A percentile compares a stretch with the other conserved stretches of the same genome.
Conservation (phyloP, 768 basidiomycete species). For the Tremella yokohamensis region DNA sequence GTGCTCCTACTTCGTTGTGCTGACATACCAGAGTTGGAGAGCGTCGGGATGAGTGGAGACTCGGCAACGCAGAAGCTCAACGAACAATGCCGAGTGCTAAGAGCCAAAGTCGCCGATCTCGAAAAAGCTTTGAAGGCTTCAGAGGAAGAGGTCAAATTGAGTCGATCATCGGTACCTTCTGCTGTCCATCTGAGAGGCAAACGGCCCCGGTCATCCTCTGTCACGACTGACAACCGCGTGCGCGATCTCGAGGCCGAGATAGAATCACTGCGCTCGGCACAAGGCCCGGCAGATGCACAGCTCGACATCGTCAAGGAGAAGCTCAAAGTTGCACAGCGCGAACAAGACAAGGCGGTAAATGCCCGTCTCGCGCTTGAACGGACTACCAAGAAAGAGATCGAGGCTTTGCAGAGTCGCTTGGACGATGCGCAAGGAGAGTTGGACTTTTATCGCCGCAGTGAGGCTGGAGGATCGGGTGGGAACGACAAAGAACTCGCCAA, state of each 20-base stretch:
- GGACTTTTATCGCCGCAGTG: conserved; percentile 28
- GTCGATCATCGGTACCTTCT: conserved; percentile 9
- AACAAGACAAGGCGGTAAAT: conserved; percentile 46
- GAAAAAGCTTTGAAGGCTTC: conserved; percentile 9
- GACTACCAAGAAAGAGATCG: conserved; percentile 32
- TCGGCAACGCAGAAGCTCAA: conserved; percentile 12
- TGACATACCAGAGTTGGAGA: conserved; percentile 22
- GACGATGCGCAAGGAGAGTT: conserved; percentile 47
- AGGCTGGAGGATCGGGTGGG: conserved; percentile 9
- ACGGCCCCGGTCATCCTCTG: conserved; percentile 17
- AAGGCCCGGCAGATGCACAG: conserved; percentile 23
- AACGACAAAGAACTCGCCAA: conserved; percentile 29
- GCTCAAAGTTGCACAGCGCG: conserved; percentile 28
- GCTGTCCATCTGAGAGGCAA: not conserved
- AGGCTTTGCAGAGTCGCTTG: conserved; percentile 33
- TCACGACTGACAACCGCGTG: conserved; percentile 17
- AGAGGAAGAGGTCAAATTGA: conserved; percentile 1
- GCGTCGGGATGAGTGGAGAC: conserved; percentile 16
- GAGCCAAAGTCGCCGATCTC: conserved; percentile 26
- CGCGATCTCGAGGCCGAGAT: conserved; percentile 32
- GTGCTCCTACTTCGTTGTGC: not conserved
- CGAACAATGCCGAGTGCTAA: conserved; percentile 19
- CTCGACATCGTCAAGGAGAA: conserved; percentile 34
- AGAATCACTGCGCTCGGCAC: conserved; percentile 19
- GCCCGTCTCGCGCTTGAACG: conserved; percentile 46